Percentiles rank a stretch among this genome's conserved stretches.
Conservation (phyloP, 2,329 filamentous ascomycete genomes). For the Aaosphaeria pasadenensis region DNA sequence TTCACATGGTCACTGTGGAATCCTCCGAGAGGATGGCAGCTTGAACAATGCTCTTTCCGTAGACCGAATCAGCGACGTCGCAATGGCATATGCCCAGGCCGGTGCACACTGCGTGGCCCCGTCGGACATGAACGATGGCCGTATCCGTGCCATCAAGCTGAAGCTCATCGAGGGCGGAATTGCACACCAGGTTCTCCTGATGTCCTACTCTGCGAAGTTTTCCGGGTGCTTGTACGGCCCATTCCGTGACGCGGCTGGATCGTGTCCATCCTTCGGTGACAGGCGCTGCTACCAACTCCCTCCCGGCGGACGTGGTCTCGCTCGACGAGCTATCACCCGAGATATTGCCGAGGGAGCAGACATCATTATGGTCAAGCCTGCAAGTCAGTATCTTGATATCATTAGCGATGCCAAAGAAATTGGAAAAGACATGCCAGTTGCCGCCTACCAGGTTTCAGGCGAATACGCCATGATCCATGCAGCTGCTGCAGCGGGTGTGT, state of each 20-base stretch:
- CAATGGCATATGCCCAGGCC: slow-evolving; percentile 92
- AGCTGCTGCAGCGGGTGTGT: slow-evolving; percentile 91
- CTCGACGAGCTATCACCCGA: slow-evolving; percentile 81
- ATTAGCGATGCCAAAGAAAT: slow-evolving; percentile 97
- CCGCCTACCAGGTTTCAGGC: slow-evolving; percentile 94
- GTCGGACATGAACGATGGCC: slow-evolving; percentile 98
- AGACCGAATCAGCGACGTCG: slow-evolving; percentile 94
- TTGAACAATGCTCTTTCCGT: slow-evolving; percentile 93
- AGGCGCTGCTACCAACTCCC: slow-evolving; percentile 96
- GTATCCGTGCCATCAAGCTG: slow-evolving; percentile 95
- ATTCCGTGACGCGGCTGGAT: slow-evolving; percentile 94
- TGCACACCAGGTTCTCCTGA: slow-evolving; percentile 84
- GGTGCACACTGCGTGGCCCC: slow-evolving; percentile 96
- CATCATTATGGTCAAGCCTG: slow-evolving; percentile 99
- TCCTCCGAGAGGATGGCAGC: slow-evolving; percentile 85
- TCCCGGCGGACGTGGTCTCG: slow-evolving; percentile 85
- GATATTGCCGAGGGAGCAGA: slow-evolving; percentile 94
- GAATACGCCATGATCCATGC: slow-evolving; percentile 99
- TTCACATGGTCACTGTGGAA: slow-evolving; percentile 95
- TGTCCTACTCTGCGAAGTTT: slow-evolving; percentile 99
- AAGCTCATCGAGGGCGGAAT: slow-evolving; percentile 95
- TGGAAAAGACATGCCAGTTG: slow-evolving; percentile 84
- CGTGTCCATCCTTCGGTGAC: slow-evolving; percentile 87
- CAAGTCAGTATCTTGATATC: slow-evolving; percentile 92
- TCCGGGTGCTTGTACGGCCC: slow-evolving; percentile 94